Percentiles rank a stretch among this genome's conserved stretches.
Evolutionary conservation across 495 filamentous ascomycete genomes (phyloP).

Genomic region (Aspergillus kassunensis): DNA sequence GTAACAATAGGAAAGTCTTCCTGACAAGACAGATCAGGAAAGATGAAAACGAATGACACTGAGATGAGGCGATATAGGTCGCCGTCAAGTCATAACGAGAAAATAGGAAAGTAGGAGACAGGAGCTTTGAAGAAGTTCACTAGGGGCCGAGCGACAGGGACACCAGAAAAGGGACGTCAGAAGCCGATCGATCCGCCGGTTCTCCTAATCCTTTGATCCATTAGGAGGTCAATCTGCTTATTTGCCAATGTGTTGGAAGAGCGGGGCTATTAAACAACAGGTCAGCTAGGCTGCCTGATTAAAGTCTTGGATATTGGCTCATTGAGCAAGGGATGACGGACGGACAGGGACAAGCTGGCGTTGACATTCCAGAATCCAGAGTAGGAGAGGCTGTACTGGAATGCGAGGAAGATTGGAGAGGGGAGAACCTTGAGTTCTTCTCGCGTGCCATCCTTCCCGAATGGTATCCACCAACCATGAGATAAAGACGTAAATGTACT

Average conservation of each 20-base stretch:
- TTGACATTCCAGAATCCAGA: too few relatives aligned
- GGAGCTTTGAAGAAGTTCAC: not conserved
- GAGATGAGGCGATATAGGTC: too few relatives aligned
- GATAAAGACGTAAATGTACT: too few relatives aligned
- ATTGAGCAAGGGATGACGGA: not conserved
- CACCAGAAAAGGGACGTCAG: constrained; percentile 1
- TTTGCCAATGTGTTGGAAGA: not conserved
- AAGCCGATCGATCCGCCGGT: not conserved
- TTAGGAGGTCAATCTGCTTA: not conserved
- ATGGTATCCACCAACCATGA: not conserved
- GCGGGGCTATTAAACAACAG: not conserved
- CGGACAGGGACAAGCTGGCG: too few relatives aligned
- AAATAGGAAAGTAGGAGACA: not conserved
- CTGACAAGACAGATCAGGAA: too few relatives aligned
- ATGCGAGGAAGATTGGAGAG: too few relatives aligned
- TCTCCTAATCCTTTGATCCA: not conserved
- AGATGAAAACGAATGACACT: too few relatives aligned
- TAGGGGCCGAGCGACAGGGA: not conserved
- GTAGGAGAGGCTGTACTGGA: not conserved
- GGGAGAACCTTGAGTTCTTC: not conserved
- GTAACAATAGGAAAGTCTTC: too few relatives aligned
- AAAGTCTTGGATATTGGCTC: not conserved
- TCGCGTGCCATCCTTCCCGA: constrained; percentile 17
- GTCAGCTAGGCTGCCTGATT: not conserved
- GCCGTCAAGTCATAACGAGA: not conserved